Percentiles rank a stretch among this genome's conserved stretches.
Evolutionary conservation across 2,329 filamentous ascomycete species (phyloP).

Genomic region (Neophaeococcomyces aloes): DNA sequence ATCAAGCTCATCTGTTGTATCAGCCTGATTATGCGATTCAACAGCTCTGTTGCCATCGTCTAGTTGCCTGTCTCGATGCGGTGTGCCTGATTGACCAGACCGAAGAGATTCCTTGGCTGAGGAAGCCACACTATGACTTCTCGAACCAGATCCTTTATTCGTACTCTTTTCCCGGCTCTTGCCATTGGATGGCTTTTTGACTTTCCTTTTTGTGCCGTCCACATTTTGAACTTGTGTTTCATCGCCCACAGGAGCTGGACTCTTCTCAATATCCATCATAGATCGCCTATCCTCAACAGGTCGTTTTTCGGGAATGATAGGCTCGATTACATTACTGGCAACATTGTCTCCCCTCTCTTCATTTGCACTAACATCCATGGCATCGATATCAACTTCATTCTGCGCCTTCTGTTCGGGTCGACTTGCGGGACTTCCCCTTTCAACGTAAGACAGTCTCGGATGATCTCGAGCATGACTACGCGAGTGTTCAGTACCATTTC

Average conservation of each 20-base stretch:
- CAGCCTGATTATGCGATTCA: neutral
- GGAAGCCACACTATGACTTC: conserved; percentile 4
- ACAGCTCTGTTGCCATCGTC: neutral
- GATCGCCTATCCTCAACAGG: neutral
- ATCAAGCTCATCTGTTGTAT: conserved; percentile 8
- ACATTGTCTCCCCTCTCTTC: conserved; percentile 1
- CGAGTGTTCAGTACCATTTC: too few species aligned
- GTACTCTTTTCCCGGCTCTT: neutral
- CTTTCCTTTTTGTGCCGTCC: neutral
- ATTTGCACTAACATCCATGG: neutral
- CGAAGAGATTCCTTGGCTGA: neutral
- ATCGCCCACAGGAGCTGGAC: neutral
- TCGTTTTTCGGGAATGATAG: neutral
- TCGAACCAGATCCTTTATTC: neutral
- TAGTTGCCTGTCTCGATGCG: neutral
- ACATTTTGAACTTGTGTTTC: neutral
- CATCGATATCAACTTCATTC: neutral
- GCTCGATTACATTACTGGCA: neutral
- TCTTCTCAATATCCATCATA: neutral
- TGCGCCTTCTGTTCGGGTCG: neutral
- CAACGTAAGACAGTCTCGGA: too few species aligned
- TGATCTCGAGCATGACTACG: too few species aligned
- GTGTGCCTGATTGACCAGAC: neutral
- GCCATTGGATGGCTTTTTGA: neutral
- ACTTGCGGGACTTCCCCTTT: too few species aligned